phyloP scores from a whole-genome alignment of 2,329 filamentous ascomycete species.

The Boeremia lycopersici region DNA sequence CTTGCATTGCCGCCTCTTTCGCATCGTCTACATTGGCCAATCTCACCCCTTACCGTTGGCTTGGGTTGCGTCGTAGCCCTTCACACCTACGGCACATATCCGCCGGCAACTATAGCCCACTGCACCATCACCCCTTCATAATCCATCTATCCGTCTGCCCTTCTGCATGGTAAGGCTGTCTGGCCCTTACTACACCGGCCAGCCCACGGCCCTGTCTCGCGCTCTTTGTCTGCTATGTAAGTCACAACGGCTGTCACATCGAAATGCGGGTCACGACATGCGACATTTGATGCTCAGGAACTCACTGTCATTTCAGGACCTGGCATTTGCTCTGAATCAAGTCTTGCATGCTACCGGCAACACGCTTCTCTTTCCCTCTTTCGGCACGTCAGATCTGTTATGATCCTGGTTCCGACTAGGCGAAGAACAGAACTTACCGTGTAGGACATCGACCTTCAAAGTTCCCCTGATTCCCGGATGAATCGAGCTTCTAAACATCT shows the following conservation, averaged over 20 bases:
- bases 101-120: slow-evolving; percentile 33
- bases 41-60: slow-evolving; percentile 33
- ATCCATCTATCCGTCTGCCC: slow-evolving; percentile 26
- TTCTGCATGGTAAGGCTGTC: slow-evolving; percentile 35
- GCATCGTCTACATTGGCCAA: slow-evolving; percentile 28
- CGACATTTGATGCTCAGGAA: slow-evolving; percentile 38
- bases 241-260: slow-evolving; percentile 39
- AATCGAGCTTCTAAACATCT: slow-evolving; percentile 43
- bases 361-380: slow-evolving; percentile 38
- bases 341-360: slow-evolving; percentile 33
- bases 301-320: slow-evolving; percentile 45
- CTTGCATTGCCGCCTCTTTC: slow-evolving; percentile 38
- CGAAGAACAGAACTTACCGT: slow-evolving; percentile 34
- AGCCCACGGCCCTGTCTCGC: slow-evolving; percentile 38
- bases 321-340: slow-evolving; percentile 47
- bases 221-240: slow-evolving; percentile 47
- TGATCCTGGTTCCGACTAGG: slow-evolving; percentile 35
- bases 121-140: slow-evolving; percentile 40
- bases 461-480: slow-evolving; percentile 45
- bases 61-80: slow-evolving; percentile 32
- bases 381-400: slow-evolving; percentile 36
- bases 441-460: slow-evolving; percentile 44
- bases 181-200: slow-evolving; percentile 33
- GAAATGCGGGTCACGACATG: slow-evolving; percentile 40
- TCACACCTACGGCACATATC: slow-evolving; percentile 20